Evolutionary conservation across 2,329 filamentous ascomycete genomes (phyloP).

Genomic region (Acephala macrosclerotiorum): DNA sequence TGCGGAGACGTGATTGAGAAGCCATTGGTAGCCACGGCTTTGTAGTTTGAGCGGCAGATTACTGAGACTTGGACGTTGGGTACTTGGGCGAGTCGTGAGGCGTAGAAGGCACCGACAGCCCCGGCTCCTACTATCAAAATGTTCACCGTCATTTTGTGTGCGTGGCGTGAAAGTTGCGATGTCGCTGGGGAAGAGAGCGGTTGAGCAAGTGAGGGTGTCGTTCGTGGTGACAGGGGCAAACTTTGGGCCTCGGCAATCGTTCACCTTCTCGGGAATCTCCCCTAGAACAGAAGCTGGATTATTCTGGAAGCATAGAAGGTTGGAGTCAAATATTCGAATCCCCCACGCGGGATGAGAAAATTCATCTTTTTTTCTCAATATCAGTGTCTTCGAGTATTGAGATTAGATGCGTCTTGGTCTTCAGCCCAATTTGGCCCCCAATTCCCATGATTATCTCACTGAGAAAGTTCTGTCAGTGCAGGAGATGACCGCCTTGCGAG

Average conservation of each 20-base stretch:
- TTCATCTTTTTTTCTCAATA: not conserved
- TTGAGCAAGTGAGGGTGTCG: not conserved
- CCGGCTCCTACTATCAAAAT: conserved; percentile 75
- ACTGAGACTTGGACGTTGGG: conserved; percentile 65
- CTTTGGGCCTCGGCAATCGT: not conserved
- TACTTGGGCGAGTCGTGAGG: conserved; percentile 70
- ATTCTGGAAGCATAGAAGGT: not conserved
- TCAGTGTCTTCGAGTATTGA: not conserved
- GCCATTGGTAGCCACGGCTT: conserved; percentile 64
- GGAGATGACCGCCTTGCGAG: not conserved
- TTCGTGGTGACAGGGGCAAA: not conserved
- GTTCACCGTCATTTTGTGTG: conserved; percentile 46
- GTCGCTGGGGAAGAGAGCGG: not conserved
- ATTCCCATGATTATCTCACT: not conserved
- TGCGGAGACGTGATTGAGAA: conserved; percentile 70
- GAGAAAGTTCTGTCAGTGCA: not conserved
- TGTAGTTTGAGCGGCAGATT: conserved; percentile 78
- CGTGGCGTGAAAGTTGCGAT: not conserved
- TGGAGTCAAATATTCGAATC: not conserved
- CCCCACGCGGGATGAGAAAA: conserved; percentile 3
- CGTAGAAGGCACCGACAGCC: conserved; percentile 77
- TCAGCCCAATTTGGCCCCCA: not conserved
- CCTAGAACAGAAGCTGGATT: not conserved
- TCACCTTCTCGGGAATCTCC: not conserved
- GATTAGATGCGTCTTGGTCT: not conserved